These are phyloP conservation scores for Nitzschia sp. DNA, from an alignment of 108 stramenopile species.

Conservation along the genomic window DNA sequence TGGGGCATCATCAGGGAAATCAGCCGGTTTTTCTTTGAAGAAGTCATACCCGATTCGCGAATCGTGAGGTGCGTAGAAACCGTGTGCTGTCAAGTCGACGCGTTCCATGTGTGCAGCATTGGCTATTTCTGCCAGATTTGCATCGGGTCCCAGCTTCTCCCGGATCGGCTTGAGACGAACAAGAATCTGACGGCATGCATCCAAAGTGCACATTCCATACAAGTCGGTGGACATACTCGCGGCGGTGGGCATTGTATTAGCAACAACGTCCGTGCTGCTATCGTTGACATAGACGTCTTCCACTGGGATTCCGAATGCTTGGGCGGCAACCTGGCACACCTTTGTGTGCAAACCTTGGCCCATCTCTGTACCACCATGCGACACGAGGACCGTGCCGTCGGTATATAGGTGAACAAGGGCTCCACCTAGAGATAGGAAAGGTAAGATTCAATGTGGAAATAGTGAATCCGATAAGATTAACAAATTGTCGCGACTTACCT, in stretches of 20 bases:
- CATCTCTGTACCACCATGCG: constrained; percentile 97
- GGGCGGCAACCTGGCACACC: constrained; percentile 92
- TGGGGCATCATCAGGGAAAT: constrained; percentile 65
- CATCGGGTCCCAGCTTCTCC: constrained; percentile 69
- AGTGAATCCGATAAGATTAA: background rate
- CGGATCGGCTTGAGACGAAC: constrained; percentile 75
- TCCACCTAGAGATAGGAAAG: constrained; percentile 38
- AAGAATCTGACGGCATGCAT: constrained; percentile 91
- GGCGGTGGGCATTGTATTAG: constrained; percentile 91
- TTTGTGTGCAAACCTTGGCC: constrained; percentile 95
- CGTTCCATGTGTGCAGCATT: constrained; percentile 85
- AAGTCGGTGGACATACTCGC: constrained; percentile 91
- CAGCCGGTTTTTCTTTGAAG: constrained; percentile 55
- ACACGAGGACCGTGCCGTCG: constrained; percentile 91
- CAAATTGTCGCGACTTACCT: constrained; percentile 34
- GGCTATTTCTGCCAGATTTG: constrained; percentile 64
- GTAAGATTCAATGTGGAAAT: too few species aligned
- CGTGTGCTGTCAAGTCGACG: constrained; percentile 90
- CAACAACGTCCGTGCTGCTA: constrained; percentile 88
- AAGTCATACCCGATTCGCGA: constrained; percentile 87
- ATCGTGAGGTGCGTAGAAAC: constrained; percentile 83
- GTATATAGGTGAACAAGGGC: constrained; percentile 93
- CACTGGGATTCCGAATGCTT: constrained; percentile 86
- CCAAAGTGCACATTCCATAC: constrained; percentile 95
- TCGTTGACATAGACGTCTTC: constrained; percentile 91